Conservation (phyloP, 2,329 filamentous ascomycete genomes). For the Fusarium anthophilum region DNA sequence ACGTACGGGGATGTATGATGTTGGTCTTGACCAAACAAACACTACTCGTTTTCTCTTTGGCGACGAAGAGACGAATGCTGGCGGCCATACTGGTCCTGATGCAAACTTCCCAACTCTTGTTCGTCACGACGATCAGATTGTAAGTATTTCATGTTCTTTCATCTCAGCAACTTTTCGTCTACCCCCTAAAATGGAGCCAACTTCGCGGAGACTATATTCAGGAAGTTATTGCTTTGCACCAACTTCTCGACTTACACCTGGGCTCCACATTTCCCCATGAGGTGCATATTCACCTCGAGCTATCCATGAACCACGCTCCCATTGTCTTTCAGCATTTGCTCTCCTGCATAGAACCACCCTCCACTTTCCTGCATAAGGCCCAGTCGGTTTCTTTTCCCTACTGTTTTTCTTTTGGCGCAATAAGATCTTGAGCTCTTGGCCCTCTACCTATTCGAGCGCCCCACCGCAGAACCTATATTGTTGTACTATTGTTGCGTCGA, state of each 20-base stretch:
- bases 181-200: not conserved
- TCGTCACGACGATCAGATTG: constrained; percentile 68
- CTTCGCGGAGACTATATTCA: constrained; percentile 7
- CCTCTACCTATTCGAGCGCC: not conserved
- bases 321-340: constrained; percentile 13
- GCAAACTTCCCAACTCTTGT: constrained; percentile 89
- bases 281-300: constrained; percentile 28
- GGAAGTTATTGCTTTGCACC: constrained; percentile 12
- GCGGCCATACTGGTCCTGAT: constrained; percentile 65
- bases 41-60: constrained; percentile 87
- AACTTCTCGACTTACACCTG: constrained; percentile 8
- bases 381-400: not conserved
- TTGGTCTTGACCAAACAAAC: constrained; percentile 82
- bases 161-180: not conserved
- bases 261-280: constrained; percentile 36
- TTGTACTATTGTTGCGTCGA: constrained; percentile 32
- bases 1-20: constrained; percentile 72
- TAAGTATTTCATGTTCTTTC: constrained; percentile 50
- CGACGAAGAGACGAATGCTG: constrained; percentile 73
- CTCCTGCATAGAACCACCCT: constrained; percentile 5
- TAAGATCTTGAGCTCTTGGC: constrained; percentile 15
- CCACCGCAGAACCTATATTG: constrained; percentile 12
- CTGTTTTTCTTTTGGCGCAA: not conserved
- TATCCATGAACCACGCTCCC: constrained; percentile 13
- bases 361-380: constrained; percentile 2